Evolutionary conservation across 1,284 basidiomycete species (phyloP), one percentile per base, ranked within the genome.

Genomic region (Ustilago lituana): DNA sequence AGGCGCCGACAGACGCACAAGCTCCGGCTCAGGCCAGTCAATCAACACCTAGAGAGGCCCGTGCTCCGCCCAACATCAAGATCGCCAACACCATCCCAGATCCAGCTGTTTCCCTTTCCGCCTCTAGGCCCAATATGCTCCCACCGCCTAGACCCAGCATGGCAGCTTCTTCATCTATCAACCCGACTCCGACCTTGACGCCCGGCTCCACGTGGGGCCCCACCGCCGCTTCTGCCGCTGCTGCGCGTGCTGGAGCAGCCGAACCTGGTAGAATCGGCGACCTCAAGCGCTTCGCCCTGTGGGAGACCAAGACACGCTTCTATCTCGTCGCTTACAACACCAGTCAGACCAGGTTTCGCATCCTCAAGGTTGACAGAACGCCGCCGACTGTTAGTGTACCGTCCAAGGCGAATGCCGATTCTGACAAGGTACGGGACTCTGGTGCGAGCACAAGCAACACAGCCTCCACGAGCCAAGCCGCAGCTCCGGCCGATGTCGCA

Each of bases 261-360:
- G 73, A 73, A 33, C 60, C 64, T 8, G 69, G 64, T 5, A 49
- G 76, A 15, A 69, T 74, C 15, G 74, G 76, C 36, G 76, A 76
- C 17, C 58, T 78, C 29, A 77, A 77, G 35, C 63, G 77, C 10
- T 82, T 81, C 52, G 78, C 78, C 1, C 61, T 82, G 14, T 82
- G 78, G 71, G 77, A 81, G 46, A 76, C 79, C 12, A 77, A 76
- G 49, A 73, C 77, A 9, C 70, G 76, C 52, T 81, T 76, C 60
- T 82, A 82, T 41, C 62, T 81, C 15, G 75, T 80, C 15, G 78
- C 78, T 6, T 75, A 69, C 63, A 79, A 79, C 44, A 74, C 77
- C 9, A 69, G 71, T 31, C 78, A 82, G 59, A 79, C 78, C 11
- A 50, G 71, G 4, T 81, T 76, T 27, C 76, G 73, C 27, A 73